Base-by-base conservation (phyloP, 1,139 yeast species). In the Taphrina flavorubra region DNA sequence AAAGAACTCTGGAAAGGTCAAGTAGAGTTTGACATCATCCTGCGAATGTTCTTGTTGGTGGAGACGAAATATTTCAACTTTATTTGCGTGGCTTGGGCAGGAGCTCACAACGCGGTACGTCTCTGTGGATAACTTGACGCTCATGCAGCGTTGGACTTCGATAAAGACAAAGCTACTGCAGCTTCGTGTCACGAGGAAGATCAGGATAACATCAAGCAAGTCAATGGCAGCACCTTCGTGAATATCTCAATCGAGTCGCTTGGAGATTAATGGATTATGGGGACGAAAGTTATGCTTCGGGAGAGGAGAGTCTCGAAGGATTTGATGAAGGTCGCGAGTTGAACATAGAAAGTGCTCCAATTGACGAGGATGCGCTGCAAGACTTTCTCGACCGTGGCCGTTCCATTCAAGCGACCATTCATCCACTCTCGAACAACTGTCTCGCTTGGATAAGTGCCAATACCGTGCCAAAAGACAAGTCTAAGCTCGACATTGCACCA, bases 371-470 rank as follows among this genome's bases (percentile, higher is more conserved):
- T 6, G 74, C 74, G 69, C 69, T 77, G 69, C 70, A 74, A 25
- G 70, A 70, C 34, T 78, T 78, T 77, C 70, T 76, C 57, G 70
- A 76, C 4, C 67, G 70, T 37, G 76, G 81, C 0, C 76, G 83
- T 62, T 74, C 77, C 16, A 72, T 84, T 36, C 79, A 79, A 64
- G 82, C 81, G 70, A 76, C 77, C 65, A 69, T 81, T 64, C 79
- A 79, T 63, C 82, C 84, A 2, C 73, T 79, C 31, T 75, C 79
- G 6, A 73, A 76, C 14, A 79, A 78, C 59, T 79, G 81, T 36
- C 78, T 76, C 71, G 79, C 81, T 20, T 79, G 78, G 72, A 76
- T 81, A n/a, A 75, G 79, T 0, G 75, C 37, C 13, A 63, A 53
- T 55, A 76, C 47, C 74, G 74, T 49, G 74, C 77, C n/a, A 42